Conservation (phyloP, 352 stramenopile genomes). For the Globisporangium alternatum region DNA sequence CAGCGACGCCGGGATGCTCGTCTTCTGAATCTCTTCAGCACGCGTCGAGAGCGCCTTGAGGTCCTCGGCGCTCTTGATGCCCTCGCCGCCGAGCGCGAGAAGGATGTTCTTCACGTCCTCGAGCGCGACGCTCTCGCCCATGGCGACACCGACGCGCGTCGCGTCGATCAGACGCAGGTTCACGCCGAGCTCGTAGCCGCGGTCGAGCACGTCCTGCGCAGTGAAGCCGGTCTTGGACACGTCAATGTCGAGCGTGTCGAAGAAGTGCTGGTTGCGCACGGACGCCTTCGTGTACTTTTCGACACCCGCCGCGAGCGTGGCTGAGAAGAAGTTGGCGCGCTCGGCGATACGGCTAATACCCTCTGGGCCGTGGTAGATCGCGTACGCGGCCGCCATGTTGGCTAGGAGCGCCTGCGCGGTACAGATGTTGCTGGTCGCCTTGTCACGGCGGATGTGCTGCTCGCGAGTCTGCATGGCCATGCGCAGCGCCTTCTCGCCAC, state of each 20-base stretch:
- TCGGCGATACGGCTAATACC: slow-evolving; percentile 93
- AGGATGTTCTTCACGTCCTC: slow-evolving; percentile 90
- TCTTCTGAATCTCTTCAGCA: slow-evolving; percentile 47
- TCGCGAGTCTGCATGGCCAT: slow-evolving; percentile 99
- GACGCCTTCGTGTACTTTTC: slow-evolving; percentile 73
- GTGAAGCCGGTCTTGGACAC: slow-evolving; percentile 81
- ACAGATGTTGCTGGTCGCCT: slow-evolving; percentile 99
- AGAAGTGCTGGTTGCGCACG: slow-evolving; percentile 87
- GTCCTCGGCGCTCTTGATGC: slow-evolving; percentile 29
- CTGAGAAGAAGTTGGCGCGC: slow-evolving; percentile 91
- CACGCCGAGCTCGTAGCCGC: slow-evolving; percentile 63
- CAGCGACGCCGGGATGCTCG: slow-evolving; percentile 59
- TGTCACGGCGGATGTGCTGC: slow-evolving; percentile 98
- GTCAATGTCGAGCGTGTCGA: slow-evolving; percentile 95
- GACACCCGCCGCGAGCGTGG: slow-evolving; percentile 87
- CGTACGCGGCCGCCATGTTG: slow-evolving; percentile 98
- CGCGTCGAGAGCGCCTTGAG: slow-evolving; percentile 55
- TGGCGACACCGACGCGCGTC: slow-evolving; percentile 91
- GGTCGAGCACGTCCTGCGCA: slow-evolving; percentile 70
- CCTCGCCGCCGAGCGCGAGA: slow-evolving; percentile 58
- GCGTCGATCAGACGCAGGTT: slow-evolving; percentile 88
- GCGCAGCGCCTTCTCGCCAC: slow-evolving; percentile 93
- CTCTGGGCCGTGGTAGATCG: slow-evolving; percentile 98
- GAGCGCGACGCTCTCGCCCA: slow-evolving; percentile 95
- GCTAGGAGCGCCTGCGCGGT: slow-evolving; percentile 98